Conservation (phyloP, 1,284 basidiomycete species). For the Marasmius sp. region DNA sequence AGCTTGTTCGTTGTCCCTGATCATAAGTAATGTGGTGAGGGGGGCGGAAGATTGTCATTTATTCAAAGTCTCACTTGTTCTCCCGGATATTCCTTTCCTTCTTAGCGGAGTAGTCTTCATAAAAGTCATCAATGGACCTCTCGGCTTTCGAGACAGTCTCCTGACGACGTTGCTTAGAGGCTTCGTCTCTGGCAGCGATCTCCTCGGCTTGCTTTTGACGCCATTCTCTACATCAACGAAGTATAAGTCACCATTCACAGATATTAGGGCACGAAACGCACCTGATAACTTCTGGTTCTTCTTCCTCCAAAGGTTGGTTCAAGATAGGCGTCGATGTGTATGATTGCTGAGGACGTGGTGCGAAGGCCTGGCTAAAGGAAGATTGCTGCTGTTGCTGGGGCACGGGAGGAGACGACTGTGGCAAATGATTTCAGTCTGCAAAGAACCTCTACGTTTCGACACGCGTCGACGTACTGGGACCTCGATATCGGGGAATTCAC, state of each 20-base stretch:
- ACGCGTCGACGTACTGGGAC: slow-evolving; percentile 47
- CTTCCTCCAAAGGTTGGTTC: slow-evolving; percentile 68
- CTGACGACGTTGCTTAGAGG: slow-evolving; percentile 76
- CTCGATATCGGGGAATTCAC: slow-evolving; percentile 87
- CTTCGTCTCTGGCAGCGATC: slow-evolving; percentile 80
- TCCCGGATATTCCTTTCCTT: slow-evolving; percentile 92
- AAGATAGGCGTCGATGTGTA: slow-evolving; percentile 73
- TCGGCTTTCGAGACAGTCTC: slow-evolving; percentile 91
- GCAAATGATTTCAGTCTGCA: background rate
- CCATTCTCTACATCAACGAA: slow-evolving; percentile 68
- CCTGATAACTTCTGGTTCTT: slow-evolving; percentile 90
- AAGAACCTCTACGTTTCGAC: background rate
- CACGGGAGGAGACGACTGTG: slow-evolving; percentile 15
- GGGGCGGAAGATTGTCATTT: background rate
- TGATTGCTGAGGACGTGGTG: slow-evolving; percentile 72
- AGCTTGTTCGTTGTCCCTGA: slow-evolving; percentile 85
- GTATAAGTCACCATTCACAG: background rate
- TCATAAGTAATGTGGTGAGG: slow-evolving; percentile 4
- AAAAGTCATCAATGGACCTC: slow-evolving; percentile 93
- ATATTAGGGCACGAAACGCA: slow-evolving; percentile 30
- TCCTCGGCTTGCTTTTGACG: slow-evolving; percentile 84
- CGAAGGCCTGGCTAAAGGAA: slow-evolving; percentile 57
- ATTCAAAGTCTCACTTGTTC: slow-evolving; percentile 79
- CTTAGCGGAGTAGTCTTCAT: slow-evolving; percentile 89
- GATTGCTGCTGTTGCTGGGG: slow-evolving; percentile 32